Percentiles rank a stretch among this genome's conserved stretches.
Conservation (phyloP, 306 rosid genomes). For the Oxytropis ochrocephala region DNA sequence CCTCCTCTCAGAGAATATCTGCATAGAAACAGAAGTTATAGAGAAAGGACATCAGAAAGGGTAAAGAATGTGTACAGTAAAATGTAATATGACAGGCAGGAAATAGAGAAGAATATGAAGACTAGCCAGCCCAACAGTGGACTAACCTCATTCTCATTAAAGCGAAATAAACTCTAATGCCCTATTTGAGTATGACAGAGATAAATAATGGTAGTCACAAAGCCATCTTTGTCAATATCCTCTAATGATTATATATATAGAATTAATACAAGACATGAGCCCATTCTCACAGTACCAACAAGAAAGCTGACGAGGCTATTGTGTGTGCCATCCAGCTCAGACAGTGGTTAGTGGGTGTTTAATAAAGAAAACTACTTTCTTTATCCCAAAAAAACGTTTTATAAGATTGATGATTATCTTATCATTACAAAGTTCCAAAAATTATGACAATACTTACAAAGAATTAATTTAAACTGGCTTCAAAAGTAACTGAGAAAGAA, state of each 20-base stretch:
- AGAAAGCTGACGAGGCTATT: slow-evolving; percentile 10
- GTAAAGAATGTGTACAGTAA: not conserved
- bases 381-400: not conserved
- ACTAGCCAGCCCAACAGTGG: not conserved
- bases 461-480: not conserved
- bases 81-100: slow-evolving; percentile 6
- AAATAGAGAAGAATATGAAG: slow-evolving; percentile 8
- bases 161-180: not conserved
- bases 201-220: not conserved
- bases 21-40: slow-evolving; percentile 10
- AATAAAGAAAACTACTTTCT: not conserved
- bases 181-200: not conserved
- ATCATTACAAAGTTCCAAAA: not conserved
- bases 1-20: slow-evolving; percentile 93
- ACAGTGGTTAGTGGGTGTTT: not conserved
- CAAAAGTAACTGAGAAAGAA: slow-evolving; percentile 2
- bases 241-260: not conserved
- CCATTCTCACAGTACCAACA: not conserved
- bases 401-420: not conserved
- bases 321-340: slow-evolving; percentile 2
- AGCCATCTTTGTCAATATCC: not conserved
- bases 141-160: not conserved
- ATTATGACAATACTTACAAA: not conserved
- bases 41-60: not conserved
- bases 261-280: not conserved